Percentiles rank a stretch among this genome's conserved stretches.
These are phyloP conservation scores for Tillandsia leiboldiana DNA, from an alignment of 176 grass and related monocot genomes.

Conservation along the genomic window DNA sequence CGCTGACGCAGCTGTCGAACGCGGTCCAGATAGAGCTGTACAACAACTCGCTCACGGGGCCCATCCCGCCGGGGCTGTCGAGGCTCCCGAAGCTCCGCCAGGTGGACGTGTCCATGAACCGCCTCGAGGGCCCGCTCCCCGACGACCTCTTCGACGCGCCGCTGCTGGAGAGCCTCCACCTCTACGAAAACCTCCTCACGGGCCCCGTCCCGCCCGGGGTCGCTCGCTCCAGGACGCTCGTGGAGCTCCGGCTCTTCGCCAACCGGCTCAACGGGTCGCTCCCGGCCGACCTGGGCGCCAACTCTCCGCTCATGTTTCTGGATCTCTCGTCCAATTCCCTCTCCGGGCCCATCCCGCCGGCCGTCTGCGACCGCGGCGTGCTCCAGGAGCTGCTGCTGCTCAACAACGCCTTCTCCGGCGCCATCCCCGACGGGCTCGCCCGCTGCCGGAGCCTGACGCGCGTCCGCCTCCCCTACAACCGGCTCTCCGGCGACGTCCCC, in stretches of 20 bases:
- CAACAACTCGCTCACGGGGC: constrained; percentile 64
- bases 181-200: constrained; percentile 46
- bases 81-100: constrained; percentile 24
- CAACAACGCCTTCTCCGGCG: constrained; percentile 40
- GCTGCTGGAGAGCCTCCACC: constrained; percentile 49
- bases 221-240: constrained; percentile 28
- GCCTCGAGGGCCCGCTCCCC: constrained; percentile 48
- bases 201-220: constrained; percentile 38
- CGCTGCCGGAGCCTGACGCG: constrained; percentile 56
- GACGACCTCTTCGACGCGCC: constrained; percentile 67
- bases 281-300: constrained; percentile 45
- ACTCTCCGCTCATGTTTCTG: constrained; percentile 40
- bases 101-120: constrained; percentile 59
- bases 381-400: constrained; percentile 69
- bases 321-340: constrained; percentile 60
- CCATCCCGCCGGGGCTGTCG: constrained; percentile 42
- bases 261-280: constrained; percentile 62
- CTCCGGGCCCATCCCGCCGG: constrained; percentile 58
- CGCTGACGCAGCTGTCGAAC: constrained; percentile 28
- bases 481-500: constrained; percentile 52
- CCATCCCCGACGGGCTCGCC: constrained; percentile 50
- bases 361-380: constrained; percentile 76
- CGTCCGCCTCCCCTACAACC: constrained; percentile 51
- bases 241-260: constrained; percentile 54
- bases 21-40: constrained; percentile 66